These are phyloP conservation scores for Nemania sp. DNA, from an alignment of 2,329 filamentous ascomycete species.

Conservation along the genomic window DNA sequence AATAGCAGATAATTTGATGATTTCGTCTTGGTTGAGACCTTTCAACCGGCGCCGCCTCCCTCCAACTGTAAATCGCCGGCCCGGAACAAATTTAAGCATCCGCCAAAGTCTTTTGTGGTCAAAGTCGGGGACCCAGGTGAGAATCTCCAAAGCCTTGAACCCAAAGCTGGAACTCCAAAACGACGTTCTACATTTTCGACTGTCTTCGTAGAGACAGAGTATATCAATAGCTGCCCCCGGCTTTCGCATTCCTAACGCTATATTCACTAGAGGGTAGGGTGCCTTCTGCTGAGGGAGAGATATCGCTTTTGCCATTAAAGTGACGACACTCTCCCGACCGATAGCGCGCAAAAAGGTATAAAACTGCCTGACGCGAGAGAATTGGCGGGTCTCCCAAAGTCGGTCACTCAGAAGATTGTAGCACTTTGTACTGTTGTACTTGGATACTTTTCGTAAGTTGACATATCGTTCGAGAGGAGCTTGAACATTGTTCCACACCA, in stretches of 20 bases:
- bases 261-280: slow-evolving; percentile 22
- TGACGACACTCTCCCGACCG: slow-evolving; percentile 32
- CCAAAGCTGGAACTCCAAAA: slow-evolving; percentile 34
- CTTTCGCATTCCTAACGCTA: slow-evolving; percentile 31
- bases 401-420: slow-evolving; percentile 20
- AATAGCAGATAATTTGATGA: slow-evolving; percentile 23
- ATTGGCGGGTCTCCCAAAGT: slow-evolving; percentile 32
- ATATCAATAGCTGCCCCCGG: slow-evolving; percentile 35
- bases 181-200: neutral
- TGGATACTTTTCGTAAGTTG: slow-evolving; percentile 10
- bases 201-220: slow-evolving; percentile 22
- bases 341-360: slow-evolving; percentile 30
- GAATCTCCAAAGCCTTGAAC: slow-evolving; percentile 24
- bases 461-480: slow-evolving; percentile 16
- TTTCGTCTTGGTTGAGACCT: neutral
- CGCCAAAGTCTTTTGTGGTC: slow-evolving; percentile 22
- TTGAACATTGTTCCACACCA: slow-evolving; percentile 26
- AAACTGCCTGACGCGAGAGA: slow-evolving; percentile 25
- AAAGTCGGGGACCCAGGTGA: slow-evolving; percentile 24
- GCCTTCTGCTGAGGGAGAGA: slow-evolving; percentile 19
- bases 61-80: neutral
- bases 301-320: slow-evolving; percentile 25
- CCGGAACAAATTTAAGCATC: slow-evolving; percentile 21
- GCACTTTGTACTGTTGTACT: neutral
- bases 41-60: neutral